Conservation (phyloP, 441 rosid species). For the Adansonia madagascariensis region DNA sequence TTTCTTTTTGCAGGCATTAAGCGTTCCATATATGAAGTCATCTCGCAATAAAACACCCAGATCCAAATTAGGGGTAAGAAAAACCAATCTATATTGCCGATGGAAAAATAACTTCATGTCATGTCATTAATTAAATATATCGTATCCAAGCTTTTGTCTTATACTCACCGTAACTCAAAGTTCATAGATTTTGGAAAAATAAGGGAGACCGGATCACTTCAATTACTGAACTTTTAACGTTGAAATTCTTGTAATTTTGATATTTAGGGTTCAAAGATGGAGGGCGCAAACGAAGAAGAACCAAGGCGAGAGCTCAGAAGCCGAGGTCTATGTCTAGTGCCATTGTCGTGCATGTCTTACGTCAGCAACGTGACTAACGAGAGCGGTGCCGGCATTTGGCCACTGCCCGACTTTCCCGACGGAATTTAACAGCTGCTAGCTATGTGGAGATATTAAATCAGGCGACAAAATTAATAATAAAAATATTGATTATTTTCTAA, state of each 20-base stretch:
- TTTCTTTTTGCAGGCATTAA: slow-evolving; percentile 60
- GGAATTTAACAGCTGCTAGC: slow-evolving; percentile 40
- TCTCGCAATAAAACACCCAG: slow-evolving; percentile 50
- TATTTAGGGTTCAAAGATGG: slow-evolving; percentile 43
- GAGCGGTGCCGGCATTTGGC: slow-evolving; percentile 59
- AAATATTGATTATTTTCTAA: slow-evolving; percentile 26
- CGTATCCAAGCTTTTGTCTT: too few relatives aligned
- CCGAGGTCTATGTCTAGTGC: slow-evolving; percentile 90
- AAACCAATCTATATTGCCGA: background rate
- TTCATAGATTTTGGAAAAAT: background rate
- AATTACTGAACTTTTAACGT: background rate
- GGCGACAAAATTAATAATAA: slow-evolving; percentile 11
- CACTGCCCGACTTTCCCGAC: slow-evolving; percentile 55
- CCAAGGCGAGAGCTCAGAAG: slow-evolving; percentile 58
- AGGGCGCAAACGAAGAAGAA: slow-evolving; percentile 50
- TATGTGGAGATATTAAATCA: slow-evolving; percentile 16
- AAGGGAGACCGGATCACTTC: background rate
- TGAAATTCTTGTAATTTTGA: background rate
- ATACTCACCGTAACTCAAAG: too few relatives aligned
- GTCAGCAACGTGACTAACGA: slow-evolving; percentile 43
- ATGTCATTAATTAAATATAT: background rate
- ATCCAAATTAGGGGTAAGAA: slow-evolving; percentile 53
- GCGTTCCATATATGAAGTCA: slow-evolving; percentile 85
- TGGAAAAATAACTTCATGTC: background rate
- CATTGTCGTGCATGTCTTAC: slow-evolving; percentile 77